Evolutionary conservation across 176 grass and related monocot species (phyloP), one percentile per base, ranked within the genome.

Genomic region (Lolium multiflorum): DNA sequence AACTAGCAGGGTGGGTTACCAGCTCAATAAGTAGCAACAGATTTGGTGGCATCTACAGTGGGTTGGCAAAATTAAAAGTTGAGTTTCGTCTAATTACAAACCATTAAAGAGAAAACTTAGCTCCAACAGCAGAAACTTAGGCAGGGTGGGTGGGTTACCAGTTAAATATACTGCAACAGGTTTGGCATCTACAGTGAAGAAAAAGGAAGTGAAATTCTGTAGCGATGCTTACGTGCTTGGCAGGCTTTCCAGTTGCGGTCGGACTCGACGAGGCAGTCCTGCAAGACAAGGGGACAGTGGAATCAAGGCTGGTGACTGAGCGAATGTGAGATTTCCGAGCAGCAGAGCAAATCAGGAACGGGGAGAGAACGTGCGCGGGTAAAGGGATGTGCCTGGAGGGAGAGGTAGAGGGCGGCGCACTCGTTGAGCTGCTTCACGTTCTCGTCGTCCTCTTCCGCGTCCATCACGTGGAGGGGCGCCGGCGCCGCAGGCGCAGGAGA

Each of bases 351-450:
- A 3, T 75, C 41, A 22, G 28, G 52, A 72, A 54, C 0, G 4
- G 11, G 48, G 20, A 16, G 4, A 49, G 31, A 16, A 43, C 4
- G 5, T 0, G 69, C 31, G 25, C n/a, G 71, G 44, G 58, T 35
- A 35, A 26, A 22, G 59, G 50, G 8, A 4, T 13, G 50, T 92
- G 71, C 95, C 92, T 98, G 93, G 41, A 98, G 89, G 22, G 95
- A 88, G 39, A 98, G 83, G 74, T 98, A 98, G 78, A 95, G 12
- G 63, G 72, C 41, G 21, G 95, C 90, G 71, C 93, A 98, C 81
- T 98, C 93, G 28, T 92, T 93, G 83, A 98, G 95, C 85, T 98
- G 95, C 85, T 93, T 98, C 66, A 98, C 95, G 81, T 22, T 98
- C 52, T 93, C 91, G 31, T 95, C 95, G 38, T 98, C 95, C 77